Evolutionary conservation across 768 basidiomycete species (phyloP), one percentile per base, ranked within the genome.

Genomic region (Pluteus cervinus): DNA sequence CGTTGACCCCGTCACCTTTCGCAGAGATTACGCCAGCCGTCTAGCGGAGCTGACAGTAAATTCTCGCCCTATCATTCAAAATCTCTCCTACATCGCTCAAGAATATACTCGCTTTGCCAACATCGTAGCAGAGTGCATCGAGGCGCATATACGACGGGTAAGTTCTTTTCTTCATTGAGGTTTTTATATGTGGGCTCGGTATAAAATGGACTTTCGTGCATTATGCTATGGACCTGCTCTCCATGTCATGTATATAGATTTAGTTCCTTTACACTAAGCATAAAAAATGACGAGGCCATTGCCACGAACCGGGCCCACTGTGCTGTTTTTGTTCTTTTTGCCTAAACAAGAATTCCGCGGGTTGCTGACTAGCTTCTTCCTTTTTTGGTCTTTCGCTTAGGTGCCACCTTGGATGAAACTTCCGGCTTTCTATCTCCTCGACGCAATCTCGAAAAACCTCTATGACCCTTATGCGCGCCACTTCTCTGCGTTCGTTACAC

Each of bases 361-460:
- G 65, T 61, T 69, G 81, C 80, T 87, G 79, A 87, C 84, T 81
- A 65, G 82, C 75, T 49, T 48, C 62, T 66, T 53, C 58, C 52
- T 40, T 61, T 61, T 66, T 61, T 52, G 60, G 52, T 50, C 42
- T 39, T 49, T 41, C 33, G 40, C 44, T 54, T 63, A 98, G 94
- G 90, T 91, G 9, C 81, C 81, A 14, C 78, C 85, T 15, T 83
- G 79, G 69, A 83, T 87, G 72, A 93, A 96, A 63, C 69, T 99
- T 6, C 94, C 96, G 1, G 75, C 86, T 0, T 91, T 97, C 51
- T 99, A 98, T 56, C 75, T 98, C 5, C 71, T 99, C 54, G 96
- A 98, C 55, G 93, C 93, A 10, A 91, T 99, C 42, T 88, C 88
- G 39, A 99, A 99, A 61, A 98, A 98, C 65, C 81, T 93, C 23